Evolutionary conservation across 2,329 filamentous ascomycete genomes (phyloP), one percentile per base, ranked within the genome.

Genomic region (Neopestalotiopsis rosae): DNA sequence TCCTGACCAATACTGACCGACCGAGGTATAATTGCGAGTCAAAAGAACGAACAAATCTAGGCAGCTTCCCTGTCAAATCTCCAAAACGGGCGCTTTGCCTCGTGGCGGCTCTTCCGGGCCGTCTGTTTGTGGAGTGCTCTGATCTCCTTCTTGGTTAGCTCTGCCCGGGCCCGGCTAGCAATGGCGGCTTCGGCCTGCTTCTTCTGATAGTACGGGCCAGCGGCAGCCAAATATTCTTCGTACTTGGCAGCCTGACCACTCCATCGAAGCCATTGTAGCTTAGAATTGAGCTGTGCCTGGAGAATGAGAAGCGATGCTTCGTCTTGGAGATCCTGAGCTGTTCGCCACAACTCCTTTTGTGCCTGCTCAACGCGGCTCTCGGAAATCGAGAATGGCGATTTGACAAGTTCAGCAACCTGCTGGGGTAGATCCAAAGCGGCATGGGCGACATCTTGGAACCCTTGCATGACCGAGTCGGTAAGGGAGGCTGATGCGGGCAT

Each of bases 241-340:
- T 84, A 80, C 72, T 88, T 85, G 17, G 84, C 80, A 2, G 74
- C 76, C 72, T 84, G 85, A 24, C 86, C 86, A 65, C 83, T 86
- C 40, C 88, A 64, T 75, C 83, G 86, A 64, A 90, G 79, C 87
- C 87, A 90, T 79, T 85, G 82, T 40, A 89, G 80, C 76, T 85
- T 88, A 14, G 88, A 88, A 58, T 80, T 80, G 32, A 91, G 80
- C 74, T 89, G 88, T 14, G 88, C 86, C 52, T 82, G 82, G 34
- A 89, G 78, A 10, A 90, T 71, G 0, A 80, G 78, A 5, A 88
- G 76, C 32, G 84, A 78, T 1, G 86, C 72, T 59, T 84, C 82
- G 34, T 82, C 79, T 12, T 79, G 77, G 17, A 82, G 49, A 7
- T 84, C 78, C 40, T 76, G 75, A 12, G 79, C 71, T 32, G 79